Base-by-base conservation (phyloP, 305 asterid species). In the Fraxinus greggii region DNA sequence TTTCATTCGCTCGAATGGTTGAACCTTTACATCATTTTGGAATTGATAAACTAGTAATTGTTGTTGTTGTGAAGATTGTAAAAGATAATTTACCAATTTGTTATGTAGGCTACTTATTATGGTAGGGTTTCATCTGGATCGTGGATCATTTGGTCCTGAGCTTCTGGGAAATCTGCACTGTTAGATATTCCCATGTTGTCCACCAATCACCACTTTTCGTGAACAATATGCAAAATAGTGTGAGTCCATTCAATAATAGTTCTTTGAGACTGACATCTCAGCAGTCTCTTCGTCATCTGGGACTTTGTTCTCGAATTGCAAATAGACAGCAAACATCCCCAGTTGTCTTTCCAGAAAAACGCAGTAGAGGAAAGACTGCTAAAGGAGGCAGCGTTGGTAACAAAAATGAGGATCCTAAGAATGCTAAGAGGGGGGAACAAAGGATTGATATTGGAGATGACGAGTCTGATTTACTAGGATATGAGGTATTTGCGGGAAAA, bases 371-470 rank as follows among this genome's bases (percentile, higher is more conserved):
- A 78, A 93, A 89, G 86, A 83, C 88, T 72, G 80, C 90, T n/a
- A 81, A 75, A 78, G 81, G 88, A 38, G 89, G 89, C 45, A 90
- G 85, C 56, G 61, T 82, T 80, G 83, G 80, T 83, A 73, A 81
- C 63, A 90, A 63, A 83, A 87, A 80, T 86, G 89, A 81, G 81
- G 94, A 86, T 80, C 79, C 89, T 70, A 82, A 86, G 85, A 91
- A 86, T 82, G 84, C 86, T 75, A 92, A 90, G 85, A 81, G 88
- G 81, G 91, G 85, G 81, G 99, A 94, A 79, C 97, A 89, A 69
- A 91, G 87, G 88, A 92, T 96, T 86, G 98, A 94, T 86, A 86
- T 96, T 76, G 99, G 94, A 82, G 98, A 96, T 76, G 98, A 96
- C 86, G 86, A 92, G 81, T 94, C 97, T 70, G 97, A 93, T 86